Evolutionary conservation across 108 stramenopile genomes (phyloP).

Genomic region (Schizochytrium sp.): DNA sequence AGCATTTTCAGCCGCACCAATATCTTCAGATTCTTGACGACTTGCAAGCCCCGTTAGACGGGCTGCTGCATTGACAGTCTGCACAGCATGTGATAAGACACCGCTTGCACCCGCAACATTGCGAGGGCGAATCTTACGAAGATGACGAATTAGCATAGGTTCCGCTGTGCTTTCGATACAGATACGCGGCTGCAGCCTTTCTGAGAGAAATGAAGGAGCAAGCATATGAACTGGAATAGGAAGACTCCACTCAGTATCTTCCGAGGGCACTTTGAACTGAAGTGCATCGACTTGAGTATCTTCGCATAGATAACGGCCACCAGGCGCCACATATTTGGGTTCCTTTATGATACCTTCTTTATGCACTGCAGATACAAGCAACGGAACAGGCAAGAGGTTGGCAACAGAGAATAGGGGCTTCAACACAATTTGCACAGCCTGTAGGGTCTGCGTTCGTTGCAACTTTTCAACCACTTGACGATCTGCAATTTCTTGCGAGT

Average conservation of each 20-base stretch:
- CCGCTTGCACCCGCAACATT: not conserved
- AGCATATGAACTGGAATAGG: conserved; percentile 9
- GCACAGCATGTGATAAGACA: not conserved
- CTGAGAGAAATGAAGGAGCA: not conserved
- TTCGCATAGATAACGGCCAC: conserved; percentile 32
- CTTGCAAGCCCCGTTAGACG: not conserved
- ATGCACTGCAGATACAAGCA: conserved; percentile 24
- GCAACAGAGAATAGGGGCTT: conserved; percentile 44
- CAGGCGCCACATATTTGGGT: not conserved
- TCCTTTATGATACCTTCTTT: not conserved
- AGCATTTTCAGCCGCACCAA: not conserved
- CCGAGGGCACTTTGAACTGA: conserved; percentile 36
- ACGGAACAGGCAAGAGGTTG: not conserved
- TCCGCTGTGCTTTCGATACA: not conserved
- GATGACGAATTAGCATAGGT: not conserved
- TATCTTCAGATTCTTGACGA: not conserved
- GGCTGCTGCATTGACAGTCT: not conserved
- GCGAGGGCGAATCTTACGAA: not conserved
- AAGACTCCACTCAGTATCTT: conserved; percentile 44
- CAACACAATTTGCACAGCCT: conserved; percentile 26
- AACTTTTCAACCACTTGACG: not conserved
- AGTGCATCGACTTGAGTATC: conserved; percentile 33
- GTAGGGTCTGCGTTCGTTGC: not conserved
- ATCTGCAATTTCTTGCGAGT: not conserved
- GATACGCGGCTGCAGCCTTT: not conserved